phyloP scores from a whole-genome alignment of 495 filamentous ascomycete genomes.

The Talaromyces ruber region DNA sequence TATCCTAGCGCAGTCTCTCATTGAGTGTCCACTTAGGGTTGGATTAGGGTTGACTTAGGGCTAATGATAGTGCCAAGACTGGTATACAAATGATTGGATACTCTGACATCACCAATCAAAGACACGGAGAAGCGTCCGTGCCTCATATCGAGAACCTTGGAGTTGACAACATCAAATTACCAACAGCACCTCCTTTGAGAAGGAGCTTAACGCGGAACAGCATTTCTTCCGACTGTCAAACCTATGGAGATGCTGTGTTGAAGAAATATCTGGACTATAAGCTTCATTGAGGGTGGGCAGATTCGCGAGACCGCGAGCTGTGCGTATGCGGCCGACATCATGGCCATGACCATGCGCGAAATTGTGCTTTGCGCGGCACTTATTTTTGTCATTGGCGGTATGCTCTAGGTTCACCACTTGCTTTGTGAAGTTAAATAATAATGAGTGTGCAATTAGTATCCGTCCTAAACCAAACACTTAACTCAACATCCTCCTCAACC shows the following conservation, averaged over 20 bases:
- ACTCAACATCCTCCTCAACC: neutral
- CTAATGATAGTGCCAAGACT: too few species aligned
- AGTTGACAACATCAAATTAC: neutral
- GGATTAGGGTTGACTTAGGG: neutral
- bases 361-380: constrained; percentile 4
- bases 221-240: neutral
- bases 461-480: constrained; percentile 1
- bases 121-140: neutral
- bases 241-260: neutral
- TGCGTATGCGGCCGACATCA: neutral
- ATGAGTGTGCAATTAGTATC: neutral
- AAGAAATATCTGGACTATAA: neutral
- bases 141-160: neutral
- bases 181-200: too few species aligned
- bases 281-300: neutral
- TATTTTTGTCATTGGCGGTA: constrained; percentile 5
- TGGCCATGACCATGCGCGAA: constrained; percentile 4
- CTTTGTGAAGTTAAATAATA: too few species aligned
- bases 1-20: too few species aligned
- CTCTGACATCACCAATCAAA: neutral
- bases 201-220: too few species aligned
- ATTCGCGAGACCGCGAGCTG: neutral
- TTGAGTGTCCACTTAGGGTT: neutral
- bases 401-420: too few species aligned
- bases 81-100: neutral